Evolutionary conservation across 164 flowering plant species (phyloP).

Genomic region (Stephania yunnanensis): DNA sequence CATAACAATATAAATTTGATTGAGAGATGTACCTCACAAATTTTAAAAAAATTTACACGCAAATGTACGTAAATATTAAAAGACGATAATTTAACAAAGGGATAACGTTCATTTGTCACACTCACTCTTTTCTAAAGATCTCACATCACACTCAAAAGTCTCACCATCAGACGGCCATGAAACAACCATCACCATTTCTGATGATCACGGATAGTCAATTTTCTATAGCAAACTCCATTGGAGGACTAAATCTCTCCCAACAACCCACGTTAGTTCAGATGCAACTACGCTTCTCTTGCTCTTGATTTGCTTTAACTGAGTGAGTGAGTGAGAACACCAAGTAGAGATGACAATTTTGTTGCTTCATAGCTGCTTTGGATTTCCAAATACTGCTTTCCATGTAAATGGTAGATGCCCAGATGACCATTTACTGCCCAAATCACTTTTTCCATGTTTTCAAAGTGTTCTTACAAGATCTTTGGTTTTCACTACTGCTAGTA

Average conservation of each 20-base stretch:
- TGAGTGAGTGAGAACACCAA: not conserved
- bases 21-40: no score
- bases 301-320: not conserved
- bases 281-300: not conserved
- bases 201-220: no score
- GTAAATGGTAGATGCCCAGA: slow-evolving; percentile 9
- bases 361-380: slow-evolving; percentile 20
- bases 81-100: no score
- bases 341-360: slow-evolving; percentile 9
- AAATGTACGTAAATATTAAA: no score
- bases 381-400: slow-evolving; percentile 9
- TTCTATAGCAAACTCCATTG: not conserved
- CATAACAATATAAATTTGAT: no score
- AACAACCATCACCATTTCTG: no score
- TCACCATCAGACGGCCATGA: no score
- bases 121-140: no score
- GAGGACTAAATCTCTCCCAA: not conserved
- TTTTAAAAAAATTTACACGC: no score
- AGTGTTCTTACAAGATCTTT: not conserved
- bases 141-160: no score
- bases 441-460: slow-evolving; percentile 28
- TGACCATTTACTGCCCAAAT: slow-evolving; percentile 22
- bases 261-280: not conserved
- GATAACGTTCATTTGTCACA: no score
- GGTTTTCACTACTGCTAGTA: not conserved